phyloP scores from a whole-genome alignment of 1,284 basidiomycete species.

The Coniferiporia sulphurascens region DNA sequence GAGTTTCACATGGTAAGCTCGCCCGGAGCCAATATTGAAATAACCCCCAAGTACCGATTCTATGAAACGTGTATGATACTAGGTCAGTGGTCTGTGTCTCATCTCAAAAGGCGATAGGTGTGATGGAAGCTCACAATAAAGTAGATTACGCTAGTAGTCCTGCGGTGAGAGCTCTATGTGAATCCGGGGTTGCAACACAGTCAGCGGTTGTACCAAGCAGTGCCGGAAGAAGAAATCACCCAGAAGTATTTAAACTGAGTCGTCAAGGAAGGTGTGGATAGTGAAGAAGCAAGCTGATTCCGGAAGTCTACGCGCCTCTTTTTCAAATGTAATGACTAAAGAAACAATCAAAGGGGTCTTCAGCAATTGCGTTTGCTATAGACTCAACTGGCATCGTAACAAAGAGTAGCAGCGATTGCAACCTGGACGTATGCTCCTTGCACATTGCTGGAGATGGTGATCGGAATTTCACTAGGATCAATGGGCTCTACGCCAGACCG shows the following conservation, averaged over 20 bases:
- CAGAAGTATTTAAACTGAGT: neutral
- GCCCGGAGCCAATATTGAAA: neutral
- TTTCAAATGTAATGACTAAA: conserved; percentile 5
- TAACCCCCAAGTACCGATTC: conserved; percentile 6
- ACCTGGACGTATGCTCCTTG: neutral
- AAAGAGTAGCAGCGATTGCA: neutral
- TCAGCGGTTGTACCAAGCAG: neutral
- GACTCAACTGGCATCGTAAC: conserved; percentile 6
- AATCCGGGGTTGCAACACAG: too few species aligned
- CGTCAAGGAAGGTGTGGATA: neutral
- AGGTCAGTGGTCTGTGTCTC: neutral
- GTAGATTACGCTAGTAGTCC: neutral
- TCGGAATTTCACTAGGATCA: neutral
- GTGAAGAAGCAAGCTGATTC: too few species aligned
- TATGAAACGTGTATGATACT: neutral
- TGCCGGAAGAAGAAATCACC: neutral
- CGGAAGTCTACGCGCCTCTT: neutral
- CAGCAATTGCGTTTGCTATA: too few species aligned
- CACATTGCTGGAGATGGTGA: neutral
- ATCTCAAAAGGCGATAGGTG: neutral
- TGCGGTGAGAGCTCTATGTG: neutral
- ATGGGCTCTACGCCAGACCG: neutral
- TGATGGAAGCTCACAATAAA: neutral
- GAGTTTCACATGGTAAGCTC: neutral
- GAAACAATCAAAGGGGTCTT: neutral